Evolutionary conservation across 2,329 filamentous ascomycete genomes (phyloP), one percentile per base, ranked within the genome.

Genomic region (Penicillium sp.): DNA sequence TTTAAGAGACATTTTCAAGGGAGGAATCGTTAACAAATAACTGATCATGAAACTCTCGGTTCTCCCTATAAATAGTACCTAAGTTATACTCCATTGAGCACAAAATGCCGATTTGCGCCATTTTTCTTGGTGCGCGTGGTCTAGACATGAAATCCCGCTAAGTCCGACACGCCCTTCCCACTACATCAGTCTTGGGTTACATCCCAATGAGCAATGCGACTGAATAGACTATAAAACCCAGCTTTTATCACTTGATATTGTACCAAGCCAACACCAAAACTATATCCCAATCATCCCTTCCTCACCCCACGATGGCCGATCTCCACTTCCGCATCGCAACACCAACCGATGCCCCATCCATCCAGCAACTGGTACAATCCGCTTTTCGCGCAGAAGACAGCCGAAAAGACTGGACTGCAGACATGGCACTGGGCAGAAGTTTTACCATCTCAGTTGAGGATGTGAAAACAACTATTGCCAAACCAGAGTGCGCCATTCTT

Each of bases 341-440:
- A 8, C 42, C 55, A 7, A 65, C 74, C 2, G 76, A 80, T 54
- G 78, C 73, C 0, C 49, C 59, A 0, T 67, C 59, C 7, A 53
- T 80, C 26, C 75, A 75, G 27, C 56, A 69, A 16, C 68, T 80
- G 1, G 71, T 78, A 1, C 67, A 79, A 50, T 61, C 70, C 13
- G 75, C 78, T 0, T 80, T 80, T 47, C 76, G 74, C 33, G 68
- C 76, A 45, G 66, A 71, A 3, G 77, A 79, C 43, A 72, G 58
- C 56, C 65, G 76, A 49, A 55, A 68, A 53, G 58, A 65, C 55
- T 76, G 74, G 74, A 72, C 73, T 0, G 77, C 68, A 4, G 65
- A 76, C 52, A 64, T 71, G 33, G 68, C 68, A 4, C 67, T 73
- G 33, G 61, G 62, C 2, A 57, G 62, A 2, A 53, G 54, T 39